These are phyloP conservation scores for Colletotrichum cereale DNA, from an alignment of 2,329 filamentous ascomycete species.

Conservation along the genomic window DNA sequence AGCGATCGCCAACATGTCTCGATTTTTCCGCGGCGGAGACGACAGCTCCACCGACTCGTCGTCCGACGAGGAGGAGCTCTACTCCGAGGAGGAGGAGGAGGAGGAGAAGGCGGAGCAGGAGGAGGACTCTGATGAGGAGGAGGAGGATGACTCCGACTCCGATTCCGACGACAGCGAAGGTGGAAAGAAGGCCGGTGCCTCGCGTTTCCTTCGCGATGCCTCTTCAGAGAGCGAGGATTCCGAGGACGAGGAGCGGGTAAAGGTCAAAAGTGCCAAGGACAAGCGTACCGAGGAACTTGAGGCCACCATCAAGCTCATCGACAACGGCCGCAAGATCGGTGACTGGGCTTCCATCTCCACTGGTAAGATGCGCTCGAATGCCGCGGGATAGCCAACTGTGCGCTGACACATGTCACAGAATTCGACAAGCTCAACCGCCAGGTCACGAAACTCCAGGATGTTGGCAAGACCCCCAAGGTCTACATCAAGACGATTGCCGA, in stretches of 20 bases:
- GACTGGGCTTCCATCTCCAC: constrained; percentile 95
- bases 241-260: constrained; percentile 85
- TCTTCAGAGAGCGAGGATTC: constrained; percentile 84
- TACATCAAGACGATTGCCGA: constrained; percentile 95
- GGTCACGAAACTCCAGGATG: constrained; percentile 81
- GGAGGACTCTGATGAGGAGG: constrained; percentile 65
- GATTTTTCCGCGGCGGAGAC: constrained; percentile 93
- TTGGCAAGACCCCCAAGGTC: constrained; percentile 85
- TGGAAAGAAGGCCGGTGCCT: constrained; percentile 77
- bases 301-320: constrained; percentile 87
- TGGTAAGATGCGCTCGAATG: constrained; percentile 67
- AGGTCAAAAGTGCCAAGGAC: constrained; percentile 98
- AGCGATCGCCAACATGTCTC: constrained; percentile 77
- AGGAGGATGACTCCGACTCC: constrained; percentile 63
- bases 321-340: constrained; percentile 97
- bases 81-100: constrained; percentile 80
- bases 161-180: constrained; percentile 74
- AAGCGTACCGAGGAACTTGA: constrained; percentile 97
- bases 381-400: background rate
- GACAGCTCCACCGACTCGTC: constrained; percentile 97
- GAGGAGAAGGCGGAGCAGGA: constrained; percentile 66
- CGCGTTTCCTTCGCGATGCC: constrained; percentile 80
- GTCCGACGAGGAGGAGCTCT: constrained; percentile 97
- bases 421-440: constrained; percentile 95
- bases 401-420: constrained; percentile 64